These are phyloP conservation scores for Fusarium sp. DNA, from an alignment of 2,329 filamentous ascomycete species.

Conservation along the genomic window DNA sequence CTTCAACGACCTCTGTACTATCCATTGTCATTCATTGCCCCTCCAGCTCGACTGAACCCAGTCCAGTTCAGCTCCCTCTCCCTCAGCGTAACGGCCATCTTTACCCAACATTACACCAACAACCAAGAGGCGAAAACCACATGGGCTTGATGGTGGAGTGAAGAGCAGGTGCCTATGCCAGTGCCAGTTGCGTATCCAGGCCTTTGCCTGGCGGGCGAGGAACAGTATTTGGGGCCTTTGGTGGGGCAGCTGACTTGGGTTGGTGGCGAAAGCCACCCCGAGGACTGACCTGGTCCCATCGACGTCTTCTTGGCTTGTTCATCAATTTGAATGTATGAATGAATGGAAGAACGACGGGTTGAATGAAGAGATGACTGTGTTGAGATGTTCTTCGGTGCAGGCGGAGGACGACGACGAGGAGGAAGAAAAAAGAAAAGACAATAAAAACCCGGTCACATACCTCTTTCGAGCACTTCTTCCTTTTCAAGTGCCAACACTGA, in stretches of 20 bases:
- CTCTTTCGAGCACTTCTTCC: background rate
- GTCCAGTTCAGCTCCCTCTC: conserved; percentile 4
- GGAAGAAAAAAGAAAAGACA: conserved; percentile 8
- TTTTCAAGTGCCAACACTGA: background rate
- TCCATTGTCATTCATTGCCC: background rate
- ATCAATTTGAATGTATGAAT: conserved; percentile 2
- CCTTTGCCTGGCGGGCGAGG: conserved; percentile 21
- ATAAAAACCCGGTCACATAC: conserved; percentile 22
- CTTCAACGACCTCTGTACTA: background rate
- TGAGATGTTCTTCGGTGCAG: background rate
- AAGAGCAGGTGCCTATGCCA: conserved; percentile 13
- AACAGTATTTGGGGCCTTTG: conserved; percentile 39
- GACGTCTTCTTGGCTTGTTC: conserved; percentile 13
- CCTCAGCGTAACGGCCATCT: background rate
- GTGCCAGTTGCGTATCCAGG: conserved; percentile 28
- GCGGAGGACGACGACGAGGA: background rate
- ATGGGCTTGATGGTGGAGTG: conserved; percentile 7
- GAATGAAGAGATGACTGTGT: background rate
- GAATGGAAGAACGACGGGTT: background rate
- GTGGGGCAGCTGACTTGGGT: conserved; percentile 51
- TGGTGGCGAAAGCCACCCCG: conserved; percentile 47
- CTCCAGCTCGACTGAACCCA: background rate
- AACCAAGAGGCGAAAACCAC: conserved; percentile 15
- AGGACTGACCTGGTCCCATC: conserved; percentile 25
- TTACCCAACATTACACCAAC: conserved; percentile 6